These are phyloP conservation scores for Curvularia hawaiiensis DNA, from an alignment of 2,329 filamentous ascomycete genomes.

Conservation along the genomic window DNA sequence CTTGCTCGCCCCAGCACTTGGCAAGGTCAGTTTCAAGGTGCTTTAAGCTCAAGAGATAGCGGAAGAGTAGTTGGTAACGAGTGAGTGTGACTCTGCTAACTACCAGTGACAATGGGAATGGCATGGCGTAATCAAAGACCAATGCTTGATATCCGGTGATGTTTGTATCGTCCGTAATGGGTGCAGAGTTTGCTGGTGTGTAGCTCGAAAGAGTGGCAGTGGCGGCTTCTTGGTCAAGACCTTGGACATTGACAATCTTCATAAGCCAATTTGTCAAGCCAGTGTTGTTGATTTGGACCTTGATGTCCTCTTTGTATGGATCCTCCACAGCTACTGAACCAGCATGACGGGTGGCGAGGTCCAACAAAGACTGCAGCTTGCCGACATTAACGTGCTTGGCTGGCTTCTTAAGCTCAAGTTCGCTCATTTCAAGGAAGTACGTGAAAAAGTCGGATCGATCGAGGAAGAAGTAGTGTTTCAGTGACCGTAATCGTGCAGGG, in stretches of 20 bases:
- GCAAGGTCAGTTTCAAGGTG: conserved; percentile 88
- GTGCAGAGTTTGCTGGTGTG: conserved; percentile 64
- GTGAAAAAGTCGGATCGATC: conserved; percentile 98
- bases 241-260: conserved; percentile 94
- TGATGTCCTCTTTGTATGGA: conserved; percentile 98
- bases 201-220: conserved; percentile 70
- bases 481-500: conserved; percentile 81
- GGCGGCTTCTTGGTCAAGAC: conserved; percentile 81
- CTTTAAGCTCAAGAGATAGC: conserved; percentile 86
- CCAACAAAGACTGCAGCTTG: conserved; percentile 94
- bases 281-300: conserved; percentile 95
- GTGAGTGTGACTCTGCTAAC: conserved; percentile 97
- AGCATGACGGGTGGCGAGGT: conserved; percentile 93
- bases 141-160: conserved; percentile 90
- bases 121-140: conserved; percentile 91
- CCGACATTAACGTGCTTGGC: conserved; percentile 87
- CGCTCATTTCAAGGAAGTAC: conserved; percentile 91
- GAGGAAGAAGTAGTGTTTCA: conserved; percentile 99
- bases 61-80: conserved; percentile 93
- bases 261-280: conserved; percentile 93
- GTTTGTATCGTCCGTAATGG: conserved; percentile 76
- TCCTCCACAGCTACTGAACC: conserved; percentile 93
- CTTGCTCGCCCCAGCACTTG: conserved; percentile 88
- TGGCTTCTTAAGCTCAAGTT: conserved; percentile 87
- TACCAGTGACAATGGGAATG: conserved; percentile 93